Percentiles rank a stretch among this genome's conserved stretches.
Conservation (phyloP, 2,329 filamentous ascomycete species). For the Rhynchosporium graminicola region DNA sequence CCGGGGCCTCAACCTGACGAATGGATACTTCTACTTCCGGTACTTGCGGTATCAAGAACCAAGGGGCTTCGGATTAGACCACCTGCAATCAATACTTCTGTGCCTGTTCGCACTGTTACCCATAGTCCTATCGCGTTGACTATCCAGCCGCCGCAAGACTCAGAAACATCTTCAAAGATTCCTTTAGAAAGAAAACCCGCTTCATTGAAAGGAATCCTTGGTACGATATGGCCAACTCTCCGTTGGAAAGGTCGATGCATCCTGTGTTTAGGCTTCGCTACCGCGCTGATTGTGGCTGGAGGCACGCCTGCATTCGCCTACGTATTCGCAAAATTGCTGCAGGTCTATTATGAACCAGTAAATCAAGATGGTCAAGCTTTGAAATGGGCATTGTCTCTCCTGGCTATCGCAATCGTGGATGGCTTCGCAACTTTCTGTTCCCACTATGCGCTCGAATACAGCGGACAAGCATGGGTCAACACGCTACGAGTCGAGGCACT, state of each 20-base stretch:
- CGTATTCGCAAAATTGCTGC: slow-evolving; percentile 71
- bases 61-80: not conserved
- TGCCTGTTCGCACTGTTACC: not conserved
- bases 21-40: not conserved
- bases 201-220: slow-evolving; percentile 57
- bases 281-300: slow-evolving; percentile 33
- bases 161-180: not conserved
- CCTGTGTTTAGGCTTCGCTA: slow-evolving; percentile 60
- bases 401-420: slow-evolving; percentile 68
- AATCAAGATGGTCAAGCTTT: slow-evolving; percentile 29
- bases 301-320: slow-evolving; percentile 67
- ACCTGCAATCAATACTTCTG: not conserved
- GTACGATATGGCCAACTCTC: slow-evolving; percentile 71
- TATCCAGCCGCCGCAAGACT: not conserved
- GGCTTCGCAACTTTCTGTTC: slow-evolving; percentile 64
- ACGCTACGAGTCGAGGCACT: slow-evolving; percentile 68
- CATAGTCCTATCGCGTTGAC: not conserved
- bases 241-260: slow-evolving; percentile 50
- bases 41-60: not conserved
- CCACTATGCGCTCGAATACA: slow-evolving; percentile 70
- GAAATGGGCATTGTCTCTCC: slow-evolving; percentile 69
- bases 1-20: not conserved
- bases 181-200: slow-evolving; percentile 22
- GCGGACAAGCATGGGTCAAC: slow-evolving; percentile 77
- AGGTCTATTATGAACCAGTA: slow-evolving; percentile 61